Percentiles rank a stretch among this genome's conserved stretches.
Evolutionary conservation across 2,329 filamentous ascomycete species (phyloP).

Genomic region (Parascedosporium putredinis): DNA sequence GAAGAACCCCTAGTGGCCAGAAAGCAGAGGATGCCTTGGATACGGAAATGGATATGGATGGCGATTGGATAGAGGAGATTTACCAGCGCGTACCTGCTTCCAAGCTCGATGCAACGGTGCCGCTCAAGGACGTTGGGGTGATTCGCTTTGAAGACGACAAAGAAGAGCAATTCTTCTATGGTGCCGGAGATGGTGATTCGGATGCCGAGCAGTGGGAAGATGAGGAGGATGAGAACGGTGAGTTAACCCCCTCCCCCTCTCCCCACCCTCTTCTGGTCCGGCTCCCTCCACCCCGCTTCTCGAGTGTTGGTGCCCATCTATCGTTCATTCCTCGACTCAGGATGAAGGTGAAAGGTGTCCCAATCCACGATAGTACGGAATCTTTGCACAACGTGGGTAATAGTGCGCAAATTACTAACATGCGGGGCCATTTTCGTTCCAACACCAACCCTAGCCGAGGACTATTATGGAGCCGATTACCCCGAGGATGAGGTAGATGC

Average conservation of each 20-base stretch:
- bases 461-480: constrained; percentile 71
- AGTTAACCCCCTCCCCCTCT: background rate
- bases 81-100: constrained; percentile 51
- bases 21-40: constrained; percentile 33
- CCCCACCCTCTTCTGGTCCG: too few relatives aligned
- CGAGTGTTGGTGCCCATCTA: too few relatives aligned
- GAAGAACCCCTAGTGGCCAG: constrained; percentile 25
- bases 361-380: too few relatives aligned
- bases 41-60: constrained; percentile 30
- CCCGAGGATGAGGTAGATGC: constrained; percentile 67
- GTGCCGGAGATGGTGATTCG: constrained; percentile 48
- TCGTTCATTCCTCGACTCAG: too few relatives aligned
- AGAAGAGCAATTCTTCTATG: constrained; percentile 51
- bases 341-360: too few relatives aligned
- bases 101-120: constrained; percentile 34
- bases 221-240: constrained; percentile 58
- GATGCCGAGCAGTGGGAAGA: constrained; percentile 47
- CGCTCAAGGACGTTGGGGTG: constrained; percentile 41
- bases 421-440: background rate
- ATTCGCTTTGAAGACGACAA: constrained; percentile 47
- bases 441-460: constrained; percentile 47
- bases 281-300: too few relatives aligned
- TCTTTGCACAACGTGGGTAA: background rate
- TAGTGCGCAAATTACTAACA: constrained; percentile 6
- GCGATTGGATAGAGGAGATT: constrained; percentile 54